These are phyloP conservation scores for Cladosporium sp. DNA, from an alignment of 2,329 filamentous ascomycete species.

Conservation along the genomic window DNA sequence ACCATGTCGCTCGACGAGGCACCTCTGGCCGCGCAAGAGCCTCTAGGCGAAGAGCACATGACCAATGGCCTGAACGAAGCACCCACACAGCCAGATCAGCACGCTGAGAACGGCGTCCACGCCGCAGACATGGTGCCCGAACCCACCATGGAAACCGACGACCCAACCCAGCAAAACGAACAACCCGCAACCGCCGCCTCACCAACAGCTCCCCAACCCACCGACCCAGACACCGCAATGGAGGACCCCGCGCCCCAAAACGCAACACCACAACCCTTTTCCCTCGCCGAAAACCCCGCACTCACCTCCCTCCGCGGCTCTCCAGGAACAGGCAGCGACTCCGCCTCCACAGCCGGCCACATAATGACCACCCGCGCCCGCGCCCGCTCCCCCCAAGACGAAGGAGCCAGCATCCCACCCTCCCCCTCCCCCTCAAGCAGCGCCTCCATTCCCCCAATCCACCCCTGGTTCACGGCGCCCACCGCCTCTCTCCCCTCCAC, in stretches of 20 bases:
- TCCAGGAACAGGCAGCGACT: conserved; percentile 34
- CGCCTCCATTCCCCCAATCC: conserved; percentile 55
- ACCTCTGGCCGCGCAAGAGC: conserved; percentile 11
- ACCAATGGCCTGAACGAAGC: conserved; percentile 16
- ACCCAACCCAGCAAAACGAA: background rate
- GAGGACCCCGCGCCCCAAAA: conserved; percentile 15
- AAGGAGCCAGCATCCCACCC: conserved; percentile 35
- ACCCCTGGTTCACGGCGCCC: conserved; percentile 73
- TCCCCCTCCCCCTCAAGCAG: conserved; percentile 48
- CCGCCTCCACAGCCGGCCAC: conserved; percentile 46
- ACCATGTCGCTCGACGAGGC: conserved; percentile 21
- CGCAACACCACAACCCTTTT: background rate
- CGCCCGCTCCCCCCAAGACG: conserved; percentile 42
- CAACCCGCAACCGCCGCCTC: background rate
- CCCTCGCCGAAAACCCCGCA: conserved; percentile 15
- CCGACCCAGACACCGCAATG: conserved; percentile 17
- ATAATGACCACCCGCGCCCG: conserved; percentile 58
- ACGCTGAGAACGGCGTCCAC: conserved; percentile 27
- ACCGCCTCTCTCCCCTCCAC: conserved; percentile 63
- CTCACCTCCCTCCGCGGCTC: conserved; percentile 18
- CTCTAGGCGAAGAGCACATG: conserved; percentile 1
- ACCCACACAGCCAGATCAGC: conserved; percentile 17
- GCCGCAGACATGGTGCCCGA: conserved; percentile 23
- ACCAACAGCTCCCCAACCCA: background rate
- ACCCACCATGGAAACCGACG: background rate